Base-by-base conservation (phyloP, 768 basidiomycete species). In the Leucocoprinus leucothites region DNA sequence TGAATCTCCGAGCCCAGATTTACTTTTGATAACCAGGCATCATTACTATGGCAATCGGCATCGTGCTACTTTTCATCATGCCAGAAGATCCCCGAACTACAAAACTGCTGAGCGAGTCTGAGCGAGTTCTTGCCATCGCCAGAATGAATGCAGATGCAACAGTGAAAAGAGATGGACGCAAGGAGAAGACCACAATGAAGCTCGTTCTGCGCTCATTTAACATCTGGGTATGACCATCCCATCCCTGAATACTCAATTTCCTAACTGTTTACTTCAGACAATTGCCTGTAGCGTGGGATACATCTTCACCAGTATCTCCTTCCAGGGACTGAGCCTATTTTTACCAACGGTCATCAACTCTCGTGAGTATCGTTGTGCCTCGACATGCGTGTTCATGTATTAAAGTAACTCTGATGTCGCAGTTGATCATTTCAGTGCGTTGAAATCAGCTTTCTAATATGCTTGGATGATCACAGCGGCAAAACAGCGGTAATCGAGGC, bases 281-380 rank as follows among this genome's bases (percentile, higher is more conserved):
- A 50, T 61, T 4, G 54, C 71, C 1, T 71, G 68, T 55, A 56
- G 67, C 0, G n/a, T 72, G 2, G 60, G 65, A 16, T 75, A 64
- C 50, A 60, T 69, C 3, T 61, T 74, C 59, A 64, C 70, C 31
- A 76, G 75, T 48, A 75, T 76, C 14, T 75, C 74, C 0, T 74
- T 75, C 61, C 74, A 76, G 65, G 74, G 74, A 3, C 55, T 76
- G 18, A 72, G 69, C 51, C 61, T 77, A 9, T 78, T 77, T 64
- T 65, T 78, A 60, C 79, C 79, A 1, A 76, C 78, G n/a, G 75
- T 80, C 14, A 65, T 80, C 24, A 68, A 73, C 13, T 71, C 69
- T 8, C 70, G 77, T 79, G 58, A 57, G 77, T 70, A 6, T 40
- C 28, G 18, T n/a, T 11, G 11, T 21, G 14, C 18, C 31, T 41